These are phyloP conservation scores for Dispira parvispora DNA, from an alignment of 192 early-diverging fungal genomes.

Conservation along the genomic window DNA sequence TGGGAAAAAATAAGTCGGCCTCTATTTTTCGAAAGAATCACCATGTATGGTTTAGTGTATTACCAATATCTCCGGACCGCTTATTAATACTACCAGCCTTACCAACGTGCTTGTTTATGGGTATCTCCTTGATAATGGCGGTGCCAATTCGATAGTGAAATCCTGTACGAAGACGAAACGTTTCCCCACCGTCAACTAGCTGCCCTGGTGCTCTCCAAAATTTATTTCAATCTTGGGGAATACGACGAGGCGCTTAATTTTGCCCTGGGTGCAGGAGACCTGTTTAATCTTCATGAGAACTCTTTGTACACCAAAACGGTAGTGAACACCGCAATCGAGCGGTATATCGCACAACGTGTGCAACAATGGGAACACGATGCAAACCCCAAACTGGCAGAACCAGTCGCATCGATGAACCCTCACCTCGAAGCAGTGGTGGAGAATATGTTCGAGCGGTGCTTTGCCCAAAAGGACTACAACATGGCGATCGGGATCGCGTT, in stretches of 20 bases:
- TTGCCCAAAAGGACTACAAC: slow-evolving; percentile 66
- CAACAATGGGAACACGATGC: no score
- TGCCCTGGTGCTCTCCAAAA: slow-evolving; percentile 93
- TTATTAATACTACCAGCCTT: no score
- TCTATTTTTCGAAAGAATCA: no score
- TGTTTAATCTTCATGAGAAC: slow-evolving; percentile 67
- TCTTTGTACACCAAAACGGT: slow-evolving; percentile 90
- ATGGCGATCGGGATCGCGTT: slow-evolving; percentile 87
- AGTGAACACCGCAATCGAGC: slow-evolving; percentile 73
- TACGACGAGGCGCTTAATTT: slow-evolving; percentile 89
- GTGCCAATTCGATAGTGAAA: slow-evolving; percentile 42
- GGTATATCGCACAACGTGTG: slow-evolving; percentile 69
- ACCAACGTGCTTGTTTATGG: no score
- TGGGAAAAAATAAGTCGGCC: no score
- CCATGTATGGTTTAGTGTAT: no score
- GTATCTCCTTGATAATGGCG: no score
- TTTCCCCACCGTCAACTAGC: slow-evolving; percentile 80
- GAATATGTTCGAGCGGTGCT: slow-evolving; percentile 88
- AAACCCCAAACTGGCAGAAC: neutral
- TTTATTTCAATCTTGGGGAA: slow-evolving; percentile 94
- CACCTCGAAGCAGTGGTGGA: slow-evolving; percentile 80
- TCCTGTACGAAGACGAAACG: slow-evolving; percentile 78
- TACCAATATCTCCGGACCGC: no score
- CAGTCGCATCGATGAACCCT: slow-evolving; percentile 42
- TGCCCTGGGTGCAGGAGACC: slow-evolving; percentile 82